Percentiles rank a stretch among this genome's conserved stretches.
These are phyloP conservation scores for Candida morakotiae DNA, from an alignment of 805 yeast species.

Conservation along the genomic window DNA sequence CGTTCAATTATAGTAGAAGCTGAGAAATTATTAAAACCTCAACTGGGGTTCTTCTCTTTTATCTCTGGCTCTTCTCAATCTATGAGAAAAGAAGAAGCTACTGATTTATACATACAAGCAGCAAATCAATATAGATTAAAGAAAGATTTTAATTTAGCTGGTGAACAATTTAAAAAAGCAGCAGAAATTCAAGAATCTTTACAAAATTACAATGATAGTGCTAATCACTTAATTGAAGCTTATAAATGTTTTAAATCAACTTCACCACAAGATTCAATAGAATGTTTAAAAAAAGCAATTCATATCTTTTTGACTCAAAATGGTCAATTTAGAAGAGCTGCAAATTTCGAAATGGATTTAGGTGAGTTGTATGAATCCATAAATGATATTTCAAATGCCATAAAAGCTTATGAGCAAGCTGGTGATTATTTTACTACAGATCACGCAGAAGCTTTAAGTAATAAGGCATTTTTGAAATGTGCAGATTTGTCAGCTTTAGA, in stretches of 20 bases:
- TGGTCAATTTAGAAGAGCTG: slow-evolving; percentile 96
- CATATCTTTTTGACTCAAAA: slow-evolving; percentile 72
- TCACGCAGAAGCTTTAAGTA: slow-evolving; percentile 86
- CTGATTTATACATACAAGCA: slow-evolving; percentile 85
- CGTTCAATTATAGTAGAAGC: slow-evolving; percentile 41
- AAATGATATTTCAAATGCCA: slow-evolving; percentile 64
- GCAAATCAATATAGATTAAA: slow-evolving; percentile 83
- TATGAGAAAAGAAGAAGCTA: slow-evolving; percentile 81
- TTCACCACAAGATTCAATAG: slow-evolving; percentile 73
- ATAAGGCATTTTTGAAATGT: slow-evolving; percentile 81
- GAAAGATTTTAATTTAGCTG: slow-evolving; percentile 72
- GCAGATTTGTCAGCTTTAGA: slow-evolving; percentile 77
- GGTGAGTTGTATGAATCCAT: slow-evolving; percentile 81
- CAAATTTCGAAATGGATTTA: slow-evolving; percentile 87
- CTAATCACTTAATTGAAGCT: slow-evolving; percentile 85
- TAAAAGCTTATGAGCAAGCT: slow-evolving; percentile 80
- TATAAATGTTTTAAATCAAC: slow-evolving; percentile 78
- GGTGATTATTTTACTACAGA: slow-evolving; percentile 96
- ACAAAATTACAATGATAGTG: slow-evolving; percentile 83
- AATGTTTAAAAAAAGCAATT: slow-evolving; percentile 72
- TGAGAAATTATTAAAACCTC: slow-evolving; percentile 47
- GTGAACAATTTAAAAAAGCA: slow-evolving; percentile 79
- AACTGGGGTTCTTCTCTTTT: slow-evolving; percentile 64
- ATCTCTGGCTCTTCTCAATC: slow-evolving; percentile 61
- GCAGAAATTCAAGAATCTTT: slow-evolving; percentile 75